Conservation (phyloP, 441 rosid genomes). For the Erodium moschatum region DNA sequence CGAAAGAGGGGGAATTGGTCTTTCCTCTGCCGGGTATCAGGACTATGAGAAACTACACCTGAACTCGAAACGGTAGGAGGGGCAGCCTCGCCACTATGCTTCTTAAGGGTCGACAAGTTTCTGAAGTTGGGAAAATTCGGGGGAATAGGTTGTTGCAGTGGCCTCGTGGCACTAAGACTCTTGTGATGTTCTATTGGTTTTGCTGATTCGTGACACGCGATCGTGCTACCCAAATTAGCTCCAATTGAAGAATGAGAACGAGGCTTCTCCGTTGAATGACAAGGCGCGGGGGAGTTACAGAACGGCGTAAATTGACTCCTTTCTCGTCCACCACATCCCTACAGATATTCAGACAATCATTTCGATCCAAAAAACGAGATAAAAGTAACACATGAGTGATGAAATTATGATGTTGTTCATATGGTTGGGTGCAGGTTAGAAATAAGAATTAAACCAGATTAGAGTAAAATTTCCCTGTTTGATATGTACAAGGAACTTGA, state of each 20-base stretch:
- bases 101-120: conserved; percentile 28
- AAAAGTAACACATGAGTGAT: no score
- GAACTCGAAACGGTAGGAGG: conserved; percentile 27
- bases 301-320: conserved; percentile 24
- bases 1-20: conserved; percentile 26
- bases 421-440: no score
- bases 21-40: conserved; percentile 20
- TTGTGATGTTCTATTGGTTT: conserved; percentile 19
- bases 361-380: conserved; percentile 11
- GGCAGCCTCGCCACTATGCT: conserved; percentile 29
- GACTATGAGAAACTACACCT: conserved; percentile 19
- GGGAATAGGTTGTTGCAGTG: conserved; percentile 24
- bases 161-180: conserved; percentile 23
- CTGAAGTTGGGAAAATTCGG: conserved; percentile 28
- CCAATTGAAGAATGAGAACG: background rate
- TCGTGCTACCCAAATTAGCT: no score
- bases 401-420: no score
- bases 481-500: no score
- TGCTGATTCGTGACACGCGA: conserved; percentile 7
- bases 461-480: no score
- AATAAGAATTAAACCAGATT: no score
- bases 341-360: conserved; percentile 17
- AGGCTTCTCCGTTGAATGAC: conserved; percentile 29
- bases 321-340: conserved; percentile 31
- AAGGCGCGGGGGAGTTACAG: conserved; percentile 29